Percentiles rank a stretch among this genome's conserved stretches.
phyloP scores from a whole-genome alignment of 228 moss, liverwort and hornwort genomes.

The Sphagnum magellanicum region DNA sequence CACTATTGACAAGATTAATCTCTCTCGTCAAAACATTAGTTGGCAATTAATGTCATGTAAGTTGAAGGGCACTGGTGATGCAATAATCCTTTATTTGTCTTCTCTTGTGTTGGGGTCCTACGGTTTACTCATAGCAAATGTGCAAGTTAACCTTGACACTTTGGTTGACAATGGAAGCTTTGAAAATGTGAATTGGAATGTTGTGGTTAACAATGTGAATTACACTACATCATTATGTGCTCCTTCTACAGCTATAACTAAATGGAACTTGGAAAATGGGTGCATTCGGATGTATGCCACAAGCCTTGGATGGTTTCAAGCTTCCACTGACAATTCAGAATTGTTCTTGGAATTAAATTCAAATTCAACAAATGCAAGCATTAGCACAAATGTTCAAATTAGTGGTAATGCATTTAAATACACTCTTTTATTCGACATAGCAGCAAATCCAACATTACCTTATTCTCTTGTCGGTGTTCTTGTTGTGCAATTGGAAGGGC shows the following conservation, averaged over 20 bases:
- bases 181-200: constrained; percentile 5
- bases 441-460: constrained; percentile 25
- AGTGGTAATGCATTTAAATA: constrained; percentile 13
- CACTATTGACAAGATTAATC: constrained; percentile 11
- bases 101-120: constrained; percentile 50
- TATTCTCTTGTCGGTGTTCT: constrained; percentile 33
- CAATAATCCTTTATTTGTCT: constrained; percentile 45
- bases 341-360: constrained; percentile 43
- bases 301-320: constrained; percentile 5
- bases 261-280: constrained; percentile 34
- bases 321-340: constrained; percentile 23
- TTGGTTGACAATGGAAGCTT: constrained; percentile 81
- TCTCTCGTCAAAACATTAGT: constrained; percentile 9
- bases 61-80: constrained; percentile 37
- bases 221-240: constrained; percentile 8
- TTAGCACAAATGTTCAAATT: constrained; percentile 10
- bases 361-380: background rate
- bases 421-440: constrained; percentile 39
- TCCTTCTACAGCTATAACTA: constrained; percentile 16
- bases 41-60: constrained; percentile 26
- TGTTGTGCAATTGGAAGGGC: constrained; percentile 5
- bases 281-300: constrained; percentile 14
- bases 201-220: background rate
- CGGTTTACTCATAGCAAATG: constrained; percentile 50
- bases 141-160: constrained; percentile 36